phyloP scores from a whole-genome alignment of 2,329 filamentous ascomycete species.

The Ophiostoma montium region DNA sequence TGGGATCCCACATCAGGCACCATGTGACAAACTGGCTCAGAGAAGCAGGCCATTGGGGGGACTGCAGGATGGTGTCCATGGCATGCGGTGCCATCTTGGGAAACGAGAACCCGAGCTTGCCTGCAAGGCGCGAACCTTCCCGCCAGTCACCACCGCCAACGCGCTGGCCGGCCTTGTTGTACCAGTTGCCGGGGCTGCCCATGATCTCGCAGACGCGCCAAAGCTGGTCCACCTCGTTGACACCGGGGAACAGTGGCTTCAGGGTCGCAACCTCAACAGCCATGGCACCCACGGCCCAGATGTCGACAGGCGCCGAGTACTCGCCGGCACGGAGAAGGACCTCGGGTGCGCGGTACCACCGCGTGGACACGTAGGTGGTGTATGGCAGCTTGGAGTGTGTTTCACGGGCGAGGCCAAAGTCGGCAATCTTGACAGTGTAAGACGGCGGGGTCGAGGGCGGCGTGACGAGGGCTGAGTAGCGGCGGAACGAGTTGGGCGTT shows the following conservation, averaged over 20 bases:
- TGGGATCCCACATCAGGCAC: slow-evolving; percentile 98
- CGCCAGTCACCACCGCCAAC: slow-evolving; percentile 97
- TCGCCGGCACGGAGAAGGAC: slow-evolving; percentile 87
- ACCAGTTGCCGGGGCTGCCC: slow-evolving; percentile 97
- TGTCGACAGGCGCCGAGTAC: slow-evolving; percentile 94
- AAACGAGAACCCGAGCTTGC: slow-evolving; percentile 96
- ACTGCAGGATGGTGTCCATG: slow-evolving; percentile 83
- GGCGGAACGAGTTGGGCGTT: slow-evolving; percentile 68
- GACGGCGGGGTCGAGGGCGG: slow-evolving; percentile 85
- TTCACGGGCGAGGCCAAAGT: slow-evolving; percentile 94
- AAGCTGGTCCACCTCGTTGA: slow-evolving; percentile 97
- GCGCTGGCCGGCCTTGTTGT: slow-evolving; percentile 73
- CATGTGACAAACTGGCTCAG: slow-evolving; percentile 91
- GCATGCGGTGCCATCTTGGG: slow-evolving; percentile 98
- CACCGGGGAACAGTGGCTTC: slow-evolving; percentile 91
- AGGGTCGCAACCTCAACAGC: slow-evolving; percentile 93
- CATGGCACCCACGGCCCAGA: slow-evolving; percentile 98
- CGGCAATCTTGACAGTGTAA: slow-evolving; percentile 96
- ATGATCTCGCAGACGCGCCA: slow-evolving; percentile 99
- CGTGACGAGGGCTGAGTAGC: slow-evolving; percentile 86
- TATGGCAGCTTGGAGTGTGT: slow-evolving; percentile 94
- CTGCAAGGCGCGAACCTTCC: slow-evolving; percentile 79
- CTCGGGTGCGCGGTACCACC: slow-evolving; percentile 96
- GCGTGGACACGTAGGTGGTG: slow-evolving; percentile 94
- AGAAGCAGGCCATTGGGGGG: slow-evolving; percentile 81